phyloP scores from a whole-genome alignment of 306 rosid species.

The Geum urbanum region DNA sequence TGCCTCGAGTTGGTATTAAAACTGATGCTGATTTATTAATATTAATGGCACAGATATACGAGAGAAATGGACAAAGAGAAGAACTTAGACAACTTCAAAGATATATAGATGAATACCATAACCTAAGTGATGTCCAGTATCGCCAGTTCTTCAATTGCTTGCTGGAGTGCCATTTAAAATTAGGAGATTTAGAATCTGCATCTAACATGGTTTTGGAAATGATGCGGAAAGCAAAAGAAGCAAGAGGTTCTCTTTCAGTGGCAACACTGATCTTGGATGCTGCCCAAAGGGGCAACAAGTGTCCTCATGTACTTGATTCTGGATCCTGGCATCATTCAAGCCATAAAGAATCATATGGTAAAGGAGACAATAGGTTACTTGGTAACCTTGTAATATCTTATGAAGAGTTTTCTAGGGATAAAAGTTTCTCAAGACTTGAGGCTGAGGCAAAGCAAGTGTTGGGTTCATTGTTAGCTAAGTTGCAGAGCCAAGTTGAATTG shows the following conservation, averaged over 20 bases:
- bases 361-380: background rate
- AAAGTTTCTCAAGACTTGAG: conserved; percentile 5
- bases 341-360: background rate
- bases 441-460: conserved; percentile 1
- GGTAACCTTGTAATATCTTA: background rate
- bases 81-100: conserved; percentile 2
- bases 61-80: conserved; percentile 1
- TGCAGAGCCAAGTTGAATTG: conserved; percentile 7
- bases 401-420: conserved; percentile 2
- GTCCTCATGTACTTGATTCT: background rate
- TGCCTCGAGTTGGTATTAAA: conserved; percentile 3
- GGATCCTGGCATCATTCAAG: background rate
- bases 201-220: conserved; percentile 5
- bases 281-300: background rate
- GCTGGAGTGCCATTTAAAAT: conserved; percentile 8
- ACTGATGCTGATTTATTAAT: background rate
- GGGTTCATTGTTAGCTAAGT: background rate
- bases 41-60: background rate
- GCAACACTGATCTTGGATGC: background rate
- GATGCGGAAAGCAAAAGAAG: conserved; percentile 1
- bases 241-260: conserved; percentile 2
- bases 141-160: conserved; percentile 6
- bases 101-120: background rate
- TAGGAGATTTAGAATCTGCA: background rate
- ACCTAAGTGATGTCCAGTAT: conserved; percentile 1